These are phyloP conservation scores for Diaporthe amygdali DNA, from an alignment of 2,329 filamentous ascomycete genomes.

Conservation along the genomic window DNA sequence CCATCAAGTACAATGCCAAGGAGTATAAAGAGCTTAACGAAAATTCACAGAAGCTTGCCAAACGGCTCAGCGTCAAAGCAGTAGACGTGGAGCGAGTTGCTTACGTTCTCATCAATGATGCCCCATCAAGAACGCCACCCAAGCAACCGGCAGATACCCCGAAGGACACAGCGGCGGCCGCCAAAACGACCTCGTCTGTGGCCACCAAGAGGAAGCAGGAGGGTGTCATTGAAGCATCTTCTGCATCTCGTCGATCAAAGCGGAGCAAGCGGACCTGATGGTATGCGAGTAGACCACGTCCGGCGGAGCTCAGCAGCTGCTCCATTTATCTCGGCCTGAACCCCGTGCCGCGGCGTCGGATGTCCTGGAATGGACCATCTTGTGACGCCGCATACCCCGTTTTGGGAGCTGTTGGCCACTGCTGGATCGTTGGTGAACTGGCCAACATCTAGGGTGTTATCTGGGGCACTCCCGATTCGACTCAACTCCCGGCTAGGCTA, in stretches of 20 bases:
- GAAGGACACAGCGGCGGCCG: slow-evolving; percentile 10
- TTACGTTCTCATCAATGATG: slow-evolving; percentile 66
- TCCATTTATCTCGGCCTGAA: not conserved
- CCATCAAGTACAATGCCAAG: slow-evolving; percentile 72
- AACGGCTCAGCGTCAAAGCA: slow-evolving; percentile 59
- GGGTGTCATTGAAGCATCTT: not conserved
- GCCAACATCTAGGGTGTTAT: not conserved
- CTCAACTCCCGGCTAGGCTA: not conserved
- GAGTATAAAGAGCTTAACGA: slow-evolving; percentile 68
- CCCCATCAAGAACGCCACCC: not conserved
- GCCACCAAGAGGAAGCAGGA: slow-evolving; percentile 20
- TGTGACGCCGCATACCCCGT: not conserved
- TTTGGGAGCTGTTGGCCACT: not conserved
- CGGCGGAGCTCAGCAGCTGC: not conserved
- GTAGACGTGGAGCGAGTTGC: slow-evolving; percentile 74
- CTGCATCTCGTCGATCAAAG: slow-evolving; percentile 20
- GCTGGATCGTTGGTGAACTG: not conserved
- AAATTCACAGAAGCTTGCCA: slow-evolving; percentile 46
- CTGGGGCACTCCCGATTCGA: not conserved
- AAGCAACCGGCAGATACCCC: not conserved
- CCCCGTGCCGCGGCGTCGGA: not conserved
- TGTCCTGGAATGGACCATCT: not conserved
- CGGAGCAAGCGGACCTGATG: slow-evolving; percentile 12
- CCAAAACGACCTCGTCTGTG: not conserved
- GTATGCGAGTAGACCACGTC: too few relatives aligned